Percentiles rank a stretch among this genome's conserved stretches.
These are phyloP conservation scores for Solanum acaule DNA, from an alignment of 257 asterid genomes.

Conservation along the genomic window DNA sequence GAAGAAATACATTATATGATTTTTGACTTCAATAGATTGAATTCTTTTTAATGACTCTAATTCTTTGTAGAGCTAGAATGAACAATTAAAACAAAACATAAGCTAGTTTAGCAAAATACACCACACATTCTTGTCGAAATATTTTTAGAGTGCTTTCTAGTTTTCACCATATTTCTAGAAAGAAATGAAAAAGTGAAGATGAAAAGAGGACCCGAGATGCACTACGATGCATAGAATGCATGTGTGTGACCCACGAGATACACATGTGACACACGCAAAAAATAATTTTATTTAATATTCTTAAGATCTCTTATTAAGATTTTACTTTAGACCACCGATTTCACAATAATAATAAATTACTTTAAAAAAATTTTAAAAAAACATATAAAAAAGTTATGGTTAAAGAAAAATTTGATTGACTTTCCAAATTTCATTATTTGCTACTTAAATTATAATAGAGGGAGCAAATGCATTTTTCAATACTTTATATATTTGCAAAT, in stretches of 20 bases:
- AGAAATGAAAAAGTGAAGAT: not conserved
- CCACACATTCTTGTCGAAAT: not conserved
- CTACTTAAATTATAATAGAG: too few species aligned
- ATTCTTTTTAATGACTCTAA: not conserved
- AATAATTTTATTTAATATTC: not conserved
- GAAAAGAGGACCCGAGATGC: not conserved
- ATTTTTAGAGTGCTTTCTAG: too few species aligned
- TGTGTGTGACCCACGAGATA: not conserved
- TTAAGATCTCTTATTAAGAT: not conserved
- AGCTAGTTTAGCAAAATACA: not conserved
- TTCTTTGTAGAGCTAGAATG: not conserved
- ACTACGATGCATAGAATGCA: not conserved
- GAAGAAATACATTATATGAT: too few species aligned
- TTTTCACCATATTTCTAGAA: not conserved
- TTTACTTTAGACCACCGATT: not conserved
- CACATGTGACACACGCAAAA: not conserved
- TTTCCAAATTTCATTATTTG: not conserved
- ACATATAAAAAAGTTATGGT: not conserved
- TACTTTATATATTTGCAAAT: too few species aligned
- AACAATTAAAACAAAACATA: too few species aligned
- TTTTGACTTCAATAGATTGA: too few species aligned
- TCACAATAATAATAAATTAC: too few species aligned
- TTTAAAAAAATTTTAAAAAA: too few species aligned
- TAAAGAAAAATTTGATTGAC: not conserved
- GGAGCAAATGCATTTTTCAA: not conserved